Evolutionary conservation across 2,329 filamentous ascomycete genomes (phyloP), one percentile per base, ranked within the genome.

Genomic region (Aureobasidium zeae): DNA sequence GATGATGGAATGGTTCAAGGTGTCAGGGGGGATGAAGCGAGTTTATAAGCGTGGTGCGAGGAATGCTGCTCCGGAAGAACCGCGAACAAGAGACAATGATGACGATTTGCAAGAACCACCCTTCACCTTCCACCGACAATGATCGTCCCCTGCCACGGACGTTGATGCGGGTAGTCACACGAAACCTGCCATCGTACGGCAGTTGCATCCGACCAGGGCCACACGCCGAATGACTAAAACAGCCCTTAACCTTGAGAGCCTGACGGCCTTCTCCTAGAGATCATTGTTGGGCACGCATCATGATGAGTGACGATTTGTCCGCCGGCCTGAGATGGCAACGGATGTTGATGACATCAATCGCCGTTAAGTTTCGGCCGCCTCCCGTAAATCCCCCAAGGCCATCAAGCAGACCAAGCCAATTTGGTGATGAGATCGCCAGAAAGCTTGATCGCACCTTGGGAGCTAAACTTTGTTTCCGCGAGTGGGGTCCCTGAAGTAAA

Each of bases 391-490:
- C 26, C 28, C 37, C 31, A 8, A 31, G 28, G 37, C 37, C 37
- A 16, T 3, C 37, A 41, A 41, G 37, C 28, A 41, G 37, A 31
- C 37, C 37, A 41, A 41, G 37, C 37, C 37, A 26, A 13, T 41
- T 41, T 28, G 13, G 28, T 28, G 13, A 3, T 9, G 12, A 26
- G 37, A 41, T 41, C 37, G 15, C 1, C 10, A n/a, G 17, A 39
- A 41, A 41, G 37, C 37, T 41, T 41, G 37, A 19, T 19, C 25
- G 13, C 10, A 41, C 28, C 19, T 31, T 28, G 26, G 15, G 37
- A 41, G 24, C 37, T 12, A 22, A n/a, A n/a, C n/a, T n/a, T n/a
- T n/a, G n/a, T n/a, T n/a, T n/a, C n/a, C n/a, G n/a, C n/a, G n/a
- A n/a, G n/a, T n/a, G n/a, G n/a, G n/a, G n/a, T n/a, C n/a, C n/a